phyloP scores from a whole-genome alignment of 352 stramenopile genomes.

The Achlya hypogyna region DNA sequence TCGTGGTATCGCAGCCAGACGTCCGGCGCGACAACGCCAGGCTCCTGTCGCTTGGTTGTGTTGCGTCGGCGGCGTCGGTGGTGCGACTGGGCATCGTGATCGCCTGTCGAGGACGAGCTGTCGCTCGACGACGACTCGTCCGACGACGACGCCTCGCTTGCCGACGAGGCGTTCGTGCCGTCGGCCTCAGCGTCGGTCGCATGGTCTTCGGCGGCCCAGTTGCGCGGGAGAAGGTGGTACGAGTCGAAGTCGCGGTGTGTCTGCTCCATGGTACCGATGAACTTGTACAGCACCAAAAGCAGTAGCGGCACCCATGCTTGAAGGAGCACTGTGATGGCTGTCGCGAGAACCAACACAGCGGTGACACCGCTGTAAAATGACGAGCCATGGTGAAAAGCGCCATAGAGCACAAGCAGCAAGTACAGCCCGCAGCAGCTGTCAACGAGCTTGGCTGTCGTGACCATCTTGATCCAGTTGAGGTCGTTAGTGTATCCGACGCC shows the following conservation, averaged over 20 bases:
- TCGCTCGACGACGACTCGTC: slow-evolving; percentile 15
- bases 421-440: slow-evolving; percentile 48
- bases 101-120: slow-evolving; percentile 13
- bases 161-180: slow-evolving; percentile 13
- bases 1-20: slow-evolving; percentile 63
- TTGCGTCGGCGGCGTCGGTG: background rate
- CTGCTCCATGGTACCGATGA: slow-evolving; percentile 42
- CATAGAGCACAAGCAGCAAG: slow-evolving; percentile 60
- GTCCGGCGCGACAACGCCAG: background rate
- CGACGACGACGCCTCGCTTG: slow-evolving; percentile 8
- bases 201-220: slow-evolving; percentile 40
- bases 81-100: slow-evolving; percentile 3
- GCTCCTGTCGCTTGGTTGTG: background rate
- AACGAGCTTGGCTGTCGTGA: slow-evolving; percentile 50
- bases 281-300: slow-evolving; percentile 47
- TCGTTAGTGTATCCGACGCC: slow-evolving; percentile 58
- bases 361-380: slow-evolving; percentile 39
- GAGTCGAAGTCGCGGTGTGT: slow-evolving; percentile 46
- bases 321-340: slow-evolving; percentile 37
- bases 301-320: slow-evolving; percentile 60
- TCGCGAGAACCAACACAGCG: slow-evolving; percentile 35
- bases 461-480: slow-evolving; percentile 40
- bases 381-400: slow-evolving; percentile 46
- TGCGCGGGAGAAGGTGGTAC: slow-evolving; percentile 46
- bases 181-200: slow-evolving; percentile 25